phyloP scores from a whole-genome alignment of 78 protist species.

The Dictyostelium brefeldianum region DNA sequence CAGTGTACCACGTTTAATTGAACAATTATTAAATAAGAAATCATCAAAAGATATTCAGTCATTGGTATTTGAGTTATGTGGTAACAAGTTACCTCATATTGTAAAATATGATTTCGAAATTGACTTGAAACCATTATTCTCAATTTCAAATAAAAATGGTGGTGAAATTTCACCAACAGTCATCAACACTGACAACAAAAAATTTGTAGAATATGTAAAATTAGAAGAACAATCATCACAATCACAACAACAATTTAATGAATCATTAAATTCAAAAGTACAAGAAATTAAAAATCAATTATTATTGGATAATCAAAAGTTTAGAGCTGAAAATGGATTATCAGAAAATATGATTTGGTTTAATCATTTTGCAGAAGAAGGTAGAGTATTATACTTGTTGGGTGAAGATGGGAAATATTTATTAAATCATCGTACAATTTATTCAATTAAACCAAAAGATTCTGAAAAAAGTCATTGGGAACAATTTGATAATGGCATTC shows the following conservation, averaged over 20 bases:
- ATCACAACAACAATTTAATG: neutral
- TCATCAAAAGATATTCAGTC: neutral
- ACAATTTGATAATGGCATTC: constrained; percentile 53
- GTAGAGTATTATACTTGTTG: constrained; percentile 48
- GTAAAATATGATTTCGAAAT: constrained; percentile 52
- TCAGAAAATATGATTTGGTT: constrained; percentile 49
- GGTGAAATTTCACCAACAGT: neutral
- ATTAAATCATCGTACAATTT: neutral
- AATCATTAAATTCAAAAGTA: neutral
- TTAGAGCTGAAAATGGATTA: constrained; percentile 29
- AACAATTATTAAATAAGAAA: neutral
- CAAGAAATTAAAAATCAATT: constrained; percentile 2
- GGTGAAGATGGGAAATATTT: neutral
- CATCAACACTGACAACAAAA: neutral
- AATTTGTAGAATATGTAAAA: constrained; percentile 18
- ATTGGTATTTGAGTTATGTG: constrained; percentile 53
- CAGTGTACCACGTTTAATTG: neutral
- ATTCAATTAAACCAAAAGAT: constrained; percentile 49
- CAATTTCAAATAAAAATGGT: neutral
- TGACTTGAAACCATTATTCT: constrained; percentile 42
- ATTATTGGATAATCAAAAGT: neutral
- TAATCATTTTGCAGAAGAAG: constrained; percentile 50
- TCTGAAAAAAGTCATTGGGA: constrained; percentile 64
- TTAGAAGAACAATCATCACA: neutral
- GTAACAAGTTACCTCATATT: constrained; percentile 37